phyloP scores from a whole-genome alignment of 2,329 filamentous ascomycete species.

The Trichophyton simii region DNA sequence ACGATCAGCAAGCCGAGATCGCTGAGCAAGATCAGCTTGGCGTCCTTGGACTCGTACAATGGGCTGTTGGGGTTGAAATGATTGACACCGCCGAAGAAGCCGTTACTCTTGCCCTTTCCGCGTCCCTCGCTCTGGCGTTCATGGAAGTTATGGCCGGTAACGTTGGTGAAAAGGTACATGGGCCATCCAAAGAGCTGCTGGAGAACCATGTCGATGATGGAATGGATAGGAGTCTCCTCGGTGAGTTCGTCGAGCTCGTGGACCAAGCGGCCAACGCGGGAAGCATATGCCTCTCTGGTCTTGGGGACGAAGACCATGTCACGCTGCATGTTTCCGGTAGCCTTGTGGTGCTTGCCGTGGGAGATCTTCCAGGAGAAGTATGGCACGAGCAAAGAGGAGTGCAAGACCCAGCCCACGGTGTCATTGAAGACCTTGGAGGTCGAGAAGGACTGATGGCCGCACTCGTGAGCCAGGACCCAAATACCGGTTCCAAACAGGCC shows the following conservation, averaged over 20 bases:
- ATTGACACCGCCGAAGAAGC: constrained; percentile 69
- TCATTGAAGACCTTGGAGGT: constrained; percentile 85
- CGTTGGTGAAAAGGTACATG: constrained; percentile 79
- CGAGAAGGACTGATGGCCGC: constrained; percentile 93
- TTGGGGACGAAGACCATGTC: constrained; percentile 99
- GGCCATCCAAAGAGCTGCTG: constrained; percentile 94
- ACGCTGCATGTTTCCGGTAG: constrained; percentile 88
- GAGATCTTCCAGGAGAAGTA: constrained; percentile 99
- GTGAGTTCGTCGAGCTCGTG: constrained; percentile 81
- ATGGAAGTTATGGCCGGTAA: constrained; percentile 94
- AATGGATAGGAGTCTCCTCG: constrained; percentile 87
- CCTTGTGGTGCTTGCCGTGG: constrained; percentile 99
- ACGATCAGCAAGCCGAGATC: constrained; percentile 66
- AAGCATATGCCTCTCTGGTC: constrained; percentile 70
- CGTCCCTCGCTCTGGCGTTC: constrained; percentile 84
- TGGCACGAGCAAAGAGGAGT: constrained; percentile 79
- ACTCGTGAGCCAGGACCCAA: constrained; percentile 97
- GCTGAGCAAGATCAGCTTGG: constrained; percentile 71
- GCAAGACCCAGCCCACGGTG: constrained; percentile 78
- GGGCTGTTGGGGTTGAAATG: constrained; percentile 86
- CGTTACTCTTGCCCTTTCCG: constrained; percentile 84
- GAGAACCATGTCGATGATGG: constrained; percentile 56
- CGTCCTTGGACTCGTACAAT: constrained; percentile 82
- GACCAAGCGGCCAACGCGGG: constrained; percentile 56
- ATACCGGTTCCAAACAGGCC: constrained; percentile 86